A percentile compares a stretch with the other conserved stretches of the same genome.
phyloP scores from a whole-genome alignment of 306 rosid genomes.

The Luffa acutangula region DNA sequence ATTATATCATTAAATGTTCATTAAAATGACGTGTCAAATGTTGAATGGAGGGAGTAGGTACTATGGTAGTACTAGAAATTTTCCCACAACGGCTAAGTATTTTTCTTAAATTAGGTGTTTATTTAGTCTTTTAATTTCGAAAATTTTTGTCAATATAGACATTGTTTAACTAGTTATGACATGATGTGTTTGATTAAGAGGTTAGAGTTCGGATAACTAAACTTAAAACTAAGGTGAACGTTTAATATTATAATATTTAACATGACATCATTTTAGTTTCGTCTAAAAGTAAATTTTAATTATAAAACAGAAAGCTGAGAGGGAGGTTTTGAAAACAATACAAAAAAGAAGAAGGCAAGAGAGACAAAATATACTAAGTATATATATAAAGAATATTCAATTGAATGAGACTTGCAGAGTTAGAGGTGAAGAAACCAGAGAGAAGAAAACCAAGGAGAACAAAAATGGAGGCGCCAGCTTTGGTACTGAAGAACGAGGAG shows the following conservation, averaged over 20 bases:
- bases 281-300: neutral
- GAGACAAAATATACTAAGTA: neutral
- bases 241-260: neutral
- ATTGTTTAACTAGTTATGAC: too few relatives aligned
- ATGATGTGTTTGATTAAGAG: too few relatives aligned
- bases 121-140: too few relatives aligned
- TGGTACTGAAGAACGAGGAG: constrained; percentile 37
- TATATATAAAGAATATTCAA: neutral
- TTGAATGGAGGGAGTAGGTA: too few relatives aligned
- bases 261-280: neutral
- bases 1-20: too few relatives aligned
- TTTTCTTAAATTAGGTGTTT: too few relatives aligned
- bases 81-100: too few relatives aligned
- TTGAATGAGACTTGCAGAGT: neutral
- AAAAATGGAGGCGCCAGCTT: constrained; percentile 1
- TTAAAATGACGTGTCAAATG: too few relatives aligned
- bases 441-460: neutral
- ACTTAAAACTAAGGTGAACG: neutral
- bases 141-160: too few relatives aligned
- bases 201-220: neutral
- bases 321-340: neutral
- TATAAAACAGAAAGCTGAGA: neutral
- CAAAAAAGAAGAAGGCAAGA: neutral
- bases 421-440: neutral
- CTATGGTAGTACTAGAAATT: too few relatives aligned